Conservation (phyloP, 2,329 filamentous ascomycete species). For the Epichloe glyceriae region DNA sequence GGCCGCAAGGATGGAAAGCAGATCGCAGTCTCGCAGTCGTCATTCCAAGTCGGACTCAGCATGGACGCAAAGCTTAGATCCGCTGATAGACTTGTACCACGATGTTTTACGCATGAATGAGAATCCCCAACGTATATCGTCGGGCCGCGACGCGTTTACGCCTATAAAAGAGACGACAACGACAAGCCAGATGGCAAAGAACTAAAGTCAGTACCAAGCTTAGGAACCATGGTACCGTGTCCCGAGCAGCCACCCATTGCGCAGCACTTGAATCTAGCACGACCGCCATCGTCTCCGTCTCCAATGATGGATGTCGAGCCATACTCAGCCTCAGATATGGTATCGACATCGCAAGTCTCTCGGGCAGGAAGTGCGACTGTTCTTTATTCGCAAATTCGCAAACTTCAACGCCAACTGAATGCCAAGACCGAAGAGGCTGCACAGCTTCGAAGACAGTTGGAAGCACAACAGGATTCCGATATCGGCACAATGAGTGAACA, state of each 20-base stretch:
- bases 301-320: background rate
- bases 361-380: constrained; percentile 18
- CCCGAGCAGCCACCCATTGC: constrained; percentile 26
- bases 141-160: background rate
- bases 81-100: background rate
- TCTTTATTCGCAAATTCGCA: constrained; percentile 35
- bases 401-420: constrained; percentile 34
- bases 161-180: background rate
- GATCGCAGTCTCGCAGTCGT: background rate
- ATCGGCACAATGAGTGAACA: constrained; percentile 35
- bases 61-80: background rate
- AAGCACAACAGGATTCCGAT: constrained; percentile 29
- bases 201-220: constrained; percentile 14
- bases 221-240: constrained; percentile 26
- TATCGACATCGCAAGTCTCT: background rate
- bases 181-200: background rate
- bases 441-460: constrained; percentile 32
- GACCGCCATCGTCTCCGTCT: constrained; percentile 21
- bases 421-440: constrained; percentile 31
- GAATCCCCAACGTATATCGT: background rate
- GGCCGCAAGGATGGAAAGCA: background rate
- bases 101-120: background rate
- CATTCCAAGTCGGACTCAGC: constrained; percentile 6
- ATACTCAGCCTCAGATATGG: background rate
- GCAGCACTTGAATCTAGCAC: constrained; percentile 22